Percentiles rank a stretch among this genome's conserved stretches.
Conservation (phyloP, 352 stramenopile genomes). For the Phytophthora pinifolia region DNA sequence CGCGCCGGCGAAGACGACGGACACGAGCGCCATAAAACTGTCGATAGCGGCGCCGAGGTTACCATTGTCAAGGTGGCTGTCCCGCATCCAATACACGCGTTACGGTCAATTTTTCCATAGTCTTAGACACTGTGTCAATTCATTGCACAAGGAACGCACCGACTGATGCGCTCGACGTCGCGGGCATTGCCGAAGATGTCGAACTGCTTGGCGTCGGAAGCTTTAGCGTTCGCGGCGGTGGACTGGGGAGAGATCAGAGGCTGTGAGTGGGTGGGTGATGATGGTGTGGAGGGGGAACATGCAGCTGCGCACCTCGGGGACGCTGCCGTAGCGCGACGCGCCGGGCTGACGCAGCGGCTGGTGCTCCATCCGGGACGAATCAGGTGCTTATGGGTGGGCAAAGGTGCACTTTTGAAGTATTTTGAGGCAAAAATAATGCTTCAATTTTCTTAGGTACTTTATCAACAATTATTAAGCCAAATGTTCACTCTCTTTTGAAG, state of each 20-base stretch:
- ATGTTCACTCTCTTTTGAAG: slow-evolving; percentile 11
- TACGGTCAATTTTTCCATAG: neutral
- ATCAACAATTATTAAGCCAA: slow-evolving; percentile 22
- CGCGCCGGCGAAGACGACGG: slow-evolving; percentile 57
- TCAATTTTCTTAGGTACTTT: no score
- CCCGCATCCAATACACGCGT: slow-evolving; percentile 1
- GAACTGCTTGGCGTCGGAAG: slow-evolving; percentile 15
- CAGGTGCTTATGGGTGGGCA: neutral
- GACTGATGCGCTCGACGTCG: slow-evolving; percentile 40
- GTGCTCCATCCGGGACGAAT: slow-evolving; percentile 34
- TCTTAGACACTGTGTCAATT: neutral
- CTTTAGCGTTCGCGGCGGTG: slow-evolving; percentile 14
- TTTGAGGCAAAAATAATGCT: no score
- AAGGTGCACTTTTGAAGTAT: no score
- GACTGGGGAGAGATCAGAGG: slow-evolving; percentile 6
- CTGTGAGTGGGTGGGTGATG: neutral
- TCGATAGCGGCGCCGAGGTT: slow-evolving; percentile 69
- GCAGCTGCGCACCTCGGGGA: slow-evolving; percentile 16
- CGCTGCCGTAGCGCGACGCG: slow-evolving; percentile 33
- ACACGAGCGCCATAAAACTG: slow-evolving; percentile 51
- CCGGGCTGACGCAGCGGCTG: slow-evolving; percentile 28
- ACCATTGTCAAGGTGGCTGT: slow-evolving; percentile 80
- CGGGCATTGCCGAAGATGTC: slow-evolving; percentile 27
- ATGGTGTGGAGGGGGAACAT: neutral
- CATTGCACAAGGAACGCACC: slow-evolving; percentile 17